Percentiles rank a stretch among this genome's conserved stretches.
These are phyloP conservation scores for Schwanniomyces vanrijiae DNA, from an alignment of 805 yeast genomes.

Conservation along the genomic window DNA sequence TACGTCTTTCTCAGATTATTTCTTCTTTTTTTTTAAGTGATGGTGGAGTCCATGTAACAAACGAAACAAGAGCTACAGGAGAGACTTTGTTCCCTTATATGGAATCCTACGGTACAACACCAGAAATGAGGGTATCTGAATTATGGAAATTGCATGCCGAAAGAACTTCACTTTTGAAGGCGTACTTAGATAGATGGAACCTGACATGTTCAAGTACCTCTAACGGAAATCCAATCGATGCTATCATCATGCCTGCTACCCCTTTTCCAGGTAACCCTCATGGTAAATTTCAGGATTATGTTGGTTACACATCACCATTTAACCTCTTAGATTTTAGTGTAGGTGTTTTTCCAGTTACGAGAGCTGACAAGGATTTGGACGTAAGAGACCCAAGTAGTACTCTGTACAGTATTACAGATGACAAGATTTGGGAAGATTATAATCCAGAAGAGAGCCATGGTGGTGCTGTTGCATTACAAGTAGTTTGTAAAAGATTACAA, in stretches of 20 bases:
- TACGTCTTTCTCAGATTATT: constrained; percentile 27
- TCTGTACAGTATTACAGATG: constrained; percentile 43
- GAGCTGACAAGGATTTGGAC: constrained; percentile 48
- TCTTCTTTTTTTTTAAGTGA: constrained; percentile 44
- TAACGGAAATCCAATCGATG: constrained; percentile 50
- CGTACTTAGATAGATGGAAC: constrained; percentile 32
- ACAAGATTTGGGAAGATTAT: constrained; percentile 37
- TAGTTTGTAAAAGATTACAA: constrained; percentile 57
- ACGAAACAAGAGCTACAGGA: constrained; percentile 35
- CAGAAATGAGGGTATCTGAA: constrained; percentile 35
- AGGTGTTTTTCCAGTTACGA: constrained; percentile 54
- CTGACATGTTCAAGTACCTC: constrained; percentile 8
- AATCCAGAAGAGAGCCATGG: constrained; percentile 55
- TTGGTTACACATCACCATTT: constrained; percentile 50
- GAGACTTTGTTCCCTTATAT: constrained; percentile 46
- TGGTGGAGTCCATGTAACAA: constrained; percentile 26
- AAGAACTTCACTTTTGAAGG: constrained; percentile 37
- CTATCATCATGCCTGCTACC: constrained; percentile 47
- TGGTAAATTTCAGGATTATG: constrained; percentile 27
- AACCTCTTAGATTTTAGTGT: constrained; percentile 25
- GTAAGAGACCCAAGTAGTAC: constrained; percentile 20
- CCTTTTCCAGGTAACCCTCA: constrained; percentile 42
- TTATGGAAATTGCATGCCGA: constrained; percentile 41
- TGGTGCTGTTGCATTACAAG: constrained; percentile 65
- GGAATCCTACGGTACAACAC: constrained; percentile 12